Base-by-base conservation (phyloP, 768 basidiomycete genomes). In the Gymnopilus junonius region DNA sequence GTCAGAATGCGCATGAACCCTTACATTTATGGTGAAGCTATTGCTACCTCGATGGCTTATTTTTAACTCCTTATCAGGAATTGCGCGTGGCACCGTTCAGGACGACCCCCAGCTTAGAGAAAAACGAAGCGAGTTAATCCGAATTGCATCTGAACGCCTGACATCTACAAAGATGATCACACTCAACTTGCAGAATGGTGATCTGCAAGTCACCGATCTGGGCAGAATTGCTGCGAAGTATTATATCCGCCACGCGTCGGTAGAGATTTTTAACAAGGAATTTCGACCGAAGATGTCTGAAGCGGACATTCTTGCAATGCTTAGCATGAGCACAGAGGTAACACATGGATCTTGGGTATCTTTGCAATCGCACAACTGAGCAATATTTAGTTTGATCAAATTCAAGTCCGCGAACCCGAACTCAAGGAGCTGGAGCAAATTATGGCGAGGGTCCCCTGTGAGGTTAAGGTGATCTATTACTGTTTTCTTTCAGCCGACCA, bases 151-250 rank as follows among this genome's bases (percentile, higher is more conserved):
- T 6, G 76, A 80, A 37, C 85, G 79, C 62, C 85, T 99, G 2
- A 82, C 87, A 23, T 80, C 85, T 29, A 82, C 87, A 12, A 82
- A 85, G 40, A 99, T 99, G 97, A 90, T 98, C 56, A 80, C 85
- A 46, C 92, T 89, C 69, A 89, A 95, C 69, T 73, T 77, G 35
- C 73, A 73, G 0, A 82, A 79, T 4, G 87, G 85, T 12, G 76
- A 82, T 2, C 89, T 97, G 60, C 77, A 82, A 2, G 87, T 90
- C 67, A 94, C 92, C n/a, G 96, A 97, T 66, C 76, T 97, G 2
- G 97, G 97, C n/a, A 82, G 95, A 66, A 96, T 99, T 69, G 95
- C 97, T 0, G 94, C 97, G 4, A 96, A 92, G 76, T 99, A 97
- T 75, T 99, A 99, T 76, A 92, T 99, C 71, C 87, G 91, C 20